Base-by-base conservation (phyloP, 495 filamentous ascomycete genomes). In the Aspergillus heteromorphus region DNA sequence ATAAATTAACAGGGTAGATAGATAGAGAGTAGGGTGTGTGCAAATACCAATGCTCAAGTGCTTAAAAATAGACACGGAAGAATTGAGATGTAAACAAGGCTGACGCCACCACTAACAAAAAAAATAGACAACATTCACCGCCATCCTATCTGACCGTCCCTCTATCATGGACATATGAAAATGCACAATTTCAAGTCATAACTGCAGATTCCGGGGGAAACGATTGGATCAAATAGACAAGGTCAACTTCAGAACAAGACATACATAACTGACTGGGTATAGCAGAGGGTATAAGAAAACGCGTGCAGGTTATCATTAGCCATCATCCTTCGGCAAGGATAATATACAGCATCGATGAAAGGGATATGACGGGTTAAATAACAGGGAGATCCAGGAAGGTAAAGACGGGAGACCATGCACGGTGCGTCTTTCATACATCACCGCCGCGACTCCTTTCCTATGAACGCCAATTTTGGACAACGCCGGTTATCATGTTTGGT, bases 281-380 rank as follows among this genome's bases (percentile, higher is more conserved):
- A 74, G 71, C 64, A 74, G 64, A 67, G 74, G 70, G 69, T 71
- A 69, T 73, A 73, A 62, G 71, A 77, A 62, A 51, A 75, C 57
- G 59, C 64, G 61, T 61, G 59, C 65, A 64, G 62, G 72, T 72
- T 67, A 71, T 65, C 61, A 70, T 68, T 71, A 66, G 51, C 59
- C 55, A 61, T 56, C 49, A 67, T 59, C 62, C 57, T 59, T 45
- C 54, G 48, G 14, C 36, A 55, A 62, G 59, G 62, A 58, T 41
- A 55, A 51, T 53, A 40, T 51, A 64, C 53, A 60, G 49, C 55
- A 69, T 61, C 48, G 65, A 60, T 42, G 63, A 50, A 65, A 69
- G 51, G 64, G 23, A 58, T 55, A 65, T 58, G 59, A 60, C 53
- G 50, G 61, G 52, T 65, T 63, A 66, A 53, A n/a, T n/a, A n/a